A percentile compares a stretch with the other conserved stretches of the same genome.
Evolutionary conservation across 352 stramenopile species (phyloP).

Genomic region (Pythium apleroticum): DNA sequence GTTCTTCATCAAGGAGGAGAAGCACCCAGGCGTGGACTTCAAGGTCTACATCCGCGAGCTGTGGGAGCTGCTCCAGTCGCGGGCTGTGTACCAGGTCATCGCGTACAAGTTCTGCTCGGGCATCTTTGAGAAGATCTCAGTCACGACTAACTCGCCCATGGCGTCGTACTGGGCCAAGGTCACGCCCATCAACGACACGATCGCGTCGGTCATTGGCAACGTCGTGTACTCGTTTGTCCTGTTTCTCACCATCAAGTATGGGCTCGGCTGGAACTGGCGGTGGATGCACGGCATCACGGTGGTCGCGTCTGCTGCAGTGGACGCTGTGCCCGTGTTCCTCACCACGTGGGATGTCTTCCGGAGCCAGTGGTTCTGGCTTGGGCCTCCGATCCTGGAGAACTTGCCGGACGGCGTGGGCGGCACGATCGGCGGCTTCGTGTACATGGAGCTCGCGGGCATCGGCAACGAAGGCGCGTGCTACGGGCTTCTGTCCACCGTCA

Average conservation of each 20-base stretch:
- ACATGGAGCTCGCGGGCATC: conserved; percentile 29
- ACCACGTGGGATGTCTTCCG: conserved; percentile 5
- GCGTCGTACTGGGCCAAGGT: background rate
- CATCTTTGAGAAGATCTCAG: conserved; percentile 2
- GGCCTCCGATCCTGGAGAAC: conserved; percentile 9
- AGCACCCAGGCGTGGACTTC: background rate
- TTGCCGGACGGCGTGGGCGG: conserved; percentile 24
- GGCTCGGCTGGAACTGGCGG: background rate
- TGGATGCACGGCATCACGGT: background rate
- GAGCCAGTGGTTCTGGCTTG: background rate
- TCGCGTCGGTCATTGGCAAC: background rate
- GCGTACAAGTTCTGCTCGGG: background rate
- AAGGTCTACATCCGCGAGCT: background rate
- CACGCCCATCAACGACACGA: background rate
- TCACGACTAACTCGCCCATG: background rate
- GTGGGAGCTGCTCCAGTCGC: background rate
- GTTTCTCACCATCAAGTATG: background rate
- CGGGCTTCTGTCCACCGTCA: conserved; percentile 25
- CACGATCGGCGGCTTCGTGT: conserved; percentile 21
- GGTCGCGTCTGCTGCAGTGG: conserved; percentile 10
- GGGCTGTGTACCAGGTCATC: background rate
- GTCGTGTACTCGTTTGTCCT: background rate
- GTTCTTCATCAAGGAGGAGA: background rate
- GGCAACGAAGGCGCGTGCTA: conserved; percentile 26
- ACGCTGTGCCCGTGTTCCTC: conserved; percentile 12